These are phyloP conservation scores for maize (Zea mays) DNA, from an alignment of 176 grass and related monocot genomes.

Conservation along the genomic window DNA sequence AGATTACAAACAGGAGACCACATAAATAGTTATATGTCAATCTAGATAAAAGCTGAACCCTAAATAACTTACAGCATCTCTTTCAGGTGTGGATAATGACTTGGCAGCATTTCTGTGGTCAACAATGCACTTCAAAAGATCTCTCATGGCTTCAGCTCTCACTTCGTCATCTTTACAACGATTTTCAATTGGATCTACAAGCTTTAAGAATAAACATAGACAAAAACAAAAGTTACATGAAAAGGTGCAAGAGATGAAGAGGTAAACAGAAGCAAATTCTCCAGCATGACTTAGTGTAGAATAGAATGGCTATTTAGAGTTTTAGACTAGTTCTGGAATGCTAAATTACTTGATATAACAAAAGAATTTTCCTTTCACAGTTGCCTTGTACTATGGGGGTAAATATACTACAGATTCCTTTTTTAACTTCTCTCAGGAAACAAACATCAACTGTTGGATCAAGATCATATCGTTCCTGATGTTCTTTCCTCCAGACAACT, in stretches of 20 bases:
- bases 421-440: neutral
- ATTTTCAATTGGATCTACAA: conserved; percentile 95
- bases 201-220: conserved; percentile 49
- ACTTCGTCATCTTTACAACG: conserved; percentile 88
- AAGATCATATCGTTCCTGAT: neutral
- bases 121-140: conserved; percentile 72
- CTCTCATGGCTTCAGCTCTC: conserved; percentile 64
- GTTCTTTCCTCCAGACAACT: neutral
- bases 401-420: neutral
- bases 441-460: neutral
- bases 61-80: conserved; percentile 63
- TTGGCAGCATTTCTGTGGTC: conserved; percentile 64
- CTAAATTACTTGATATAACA: neutral
- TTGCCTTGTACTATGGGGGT: too few relatives aligned
- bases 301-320: neutral
- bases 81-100: conserved; percentile 54
- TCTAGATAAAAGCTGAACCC: conserved; percentile 15
- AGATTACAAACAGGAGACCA: neutral
- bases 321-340: conserved; percentile 22
- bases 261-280: conserved; percentile 7
- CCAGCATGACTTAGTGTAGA: neutral
- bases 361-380: neutral
- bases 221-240: conserved; percentile 28
- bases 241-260: conserved; percentile 16
- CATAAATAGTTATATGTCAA: conserved; percentile 22